phyloP scores from a whole-genome alignment of 345 rosid genomes.

The Anacardium occidentale region DNA sequence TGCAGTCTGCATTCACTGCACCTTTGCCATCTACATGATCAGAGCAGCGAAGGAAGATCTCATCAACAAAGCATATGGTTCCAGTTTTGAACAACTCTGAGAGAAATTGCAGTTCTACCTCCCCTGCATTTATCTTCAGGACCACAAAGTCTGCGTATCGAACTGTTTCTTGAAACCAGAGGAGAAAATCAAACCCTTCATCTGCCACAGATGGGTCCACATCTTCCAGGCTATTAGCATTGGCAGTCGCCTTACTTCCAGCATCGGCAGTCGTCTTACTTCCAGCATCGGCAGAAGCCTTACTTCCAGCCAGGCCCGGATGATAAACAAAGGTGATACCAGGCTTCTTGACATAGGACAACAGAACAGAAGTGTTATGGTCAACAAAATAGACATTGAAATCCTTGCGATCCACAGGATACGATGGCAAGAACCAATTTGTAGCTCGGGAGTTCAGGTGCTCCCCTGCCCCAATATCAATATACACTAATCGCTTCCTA shows the following conservation, averaged over 20 bases:
- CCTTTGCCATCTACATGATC: slow-evolving; percentile 31
- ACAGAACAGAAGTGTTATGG: slow-evolving; percentile 73
- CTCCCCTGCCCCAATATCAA: slow-evolving; percentile 66
- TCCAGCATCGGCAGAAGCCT: slow-evolving; percentile 29
- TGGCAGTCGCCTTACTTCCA: slow-evolving; percentile 24
- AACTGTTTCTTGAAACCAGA: slow-evolving; percentile 79
- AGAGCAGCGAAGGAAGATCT: slow-evolving; percentile 67
- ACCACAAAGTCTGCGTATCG: slow-evolving; percentile 70
- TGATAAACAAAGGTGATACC: slow-evolving; percentile 75
- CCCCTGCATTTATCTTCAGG: slow-evolving; percentile 71
- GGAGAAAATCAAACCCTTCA: slow-evolving; percentile 66
- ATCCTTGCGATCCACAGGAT: slow-evolving; percentile 53
- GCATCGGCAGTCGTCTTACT: slow-evolving; percentile 18
- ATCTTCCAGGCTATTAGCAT: slow-evolving; percentile 31
- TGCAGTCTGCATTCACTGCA: slow-evolving; percentile 40
- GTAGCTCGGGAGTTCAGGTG: slow-evolving; percentile 44
- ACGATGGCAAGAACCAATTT: slow-evolving; percentile 65
- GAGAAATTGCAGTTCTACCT: slow-evolving; percentile 58
- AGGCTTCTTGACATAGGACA: slow-evolving; percentile 61
- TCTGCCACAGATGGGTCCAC: slow-evolving; percentile 49
- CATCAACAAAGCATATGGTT: slow-evolving; percentile 69
- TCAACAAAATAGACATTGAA: slow-evolving; percentile 74
- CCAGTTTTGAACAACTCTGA: slow-evolving; percentile 58
- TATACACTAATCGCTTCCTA: slow-evolving; percentile 53
- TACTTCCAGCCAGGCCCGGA: slow-evolving; percentile 63